Base-by-base conservation (phyloP, 345 rosid species). In the Acer yangbiense region DNA sequence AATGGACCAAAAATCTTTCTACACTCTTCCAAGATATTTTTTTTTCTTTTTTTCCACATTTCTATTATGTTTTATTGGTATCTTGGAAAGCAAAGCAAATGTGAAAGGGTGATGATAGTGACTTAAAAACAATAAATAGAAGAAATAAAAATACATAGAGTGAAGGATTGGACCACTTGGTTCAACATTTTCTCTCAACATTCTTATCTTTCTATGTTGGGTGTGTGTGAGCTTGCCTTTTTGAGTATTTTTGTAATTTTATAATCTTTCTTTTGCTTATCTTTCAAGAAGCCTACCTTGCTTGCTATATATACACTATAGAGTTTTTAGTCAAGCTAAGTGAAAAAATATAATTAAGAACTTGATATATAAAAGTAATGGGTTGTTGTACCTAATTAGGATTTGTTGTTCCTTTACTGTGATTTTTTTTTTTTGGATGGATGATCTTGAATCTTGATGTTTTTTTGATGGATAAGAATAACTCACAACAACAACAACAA, bases 361-460 rank as follows among this genome's bases (percentile, higher is more conserved):
- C 11, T 1, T 55, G 3, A 20, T 8, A 3, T 35, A 35, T 35
- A 35, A 72, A 72, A 72, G 75, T 20, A 54, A 72, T 20, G 16
- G 65, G 75, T 72, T 57, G 66, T 72, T 72, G 75, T 58, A 72
- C 75, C 75, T 58, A 72, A 72, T 72, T 58, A 39, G 29, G 75
- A 58, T 72, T 57, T 72, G 35, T 10, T 72, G 75, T 72, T 13
- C 10, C 63, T 72, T 0, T 57, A 12, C 7, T 58, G 5, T 35
- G 25, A 32, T 57, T 35, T 3, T 35, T 57, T 29, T 72, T 32
- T 17, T 29, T 72, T 39, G 16, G 1, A 18, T 25, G 27, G 17
- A 9, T 35, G 18, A 54, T 71, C 64, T 29, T 71, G 20, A 25
- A 13, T 17, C 2, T 46, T 46, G 12, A 46, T 46, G 12, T 8